Percentiles rank a stretch among this genome's conserved stretches.
Evolutionary conservation across 2,329 filamentous ascomycete species (phyloP).

Genomic region (Dichotomopilus funicola): DNA sequence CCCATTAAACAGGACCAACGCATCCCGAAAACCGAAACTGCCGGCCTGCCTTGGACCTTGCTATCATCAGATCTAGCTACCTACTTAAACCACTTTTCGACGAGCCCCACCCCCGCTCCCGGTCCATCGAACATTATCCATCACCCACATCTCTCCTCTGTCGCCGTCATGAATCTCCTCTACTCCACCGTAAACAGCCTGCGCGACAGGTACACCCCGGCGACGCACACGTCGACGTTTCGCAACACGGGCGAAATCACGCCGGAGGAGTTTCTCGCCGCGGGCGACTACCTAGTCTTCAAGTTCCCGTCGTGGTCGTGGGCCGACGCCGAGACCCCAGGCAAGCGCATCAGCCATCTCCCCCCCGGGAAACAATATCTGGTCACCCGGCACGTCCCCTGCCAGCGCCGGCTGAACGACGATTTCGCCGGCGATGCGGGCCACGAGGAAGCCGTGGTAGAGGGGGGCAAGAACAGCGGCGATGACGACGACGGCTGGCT

Average conservation of each 20-base stretch:
- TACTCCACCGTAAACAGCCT: constrained; percentile 89
- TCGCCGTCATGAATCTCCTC: constrained; percentile 68
- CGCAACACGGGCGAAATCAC: constrained; percentile 92
- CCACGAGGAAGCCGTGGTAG: constrained; percentile 77
- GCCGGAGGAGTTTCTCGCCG: constrained; percentile 90
- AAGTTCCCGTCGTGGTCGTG: constrained; percentile 99
- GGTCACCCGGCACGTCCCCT: constrained; percentile 89
- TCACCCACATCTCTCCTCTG: constrained; percentile 17
- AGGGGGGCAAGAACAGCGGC: constrained; percentile 27
- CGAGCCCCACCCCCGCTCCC: background rate
- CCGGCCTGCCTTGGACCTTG: too few relatives aligned
- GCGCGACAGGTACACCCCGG: constrained; percentile 84
- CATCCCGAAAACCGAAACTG: too few relatives aligned
- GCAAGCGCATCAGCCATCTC: constrained; percentile 72
- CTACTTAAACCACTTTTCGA: too few relatives aligned
- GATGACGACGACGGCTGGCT: constrained; percentile 82
- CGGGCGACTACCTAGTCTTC: constrained; percentile 96
- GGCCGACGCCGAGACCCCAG: constrained; percentile 78
- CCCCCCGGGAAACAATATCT: constrained; percentile 91
- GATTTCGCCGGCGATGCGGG: constrained; percentile 87
- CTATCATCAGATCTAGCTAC: too few relatives aligned
- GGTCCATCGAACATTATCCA: background rate
- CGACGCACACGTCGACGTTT: constrained; percentile 87
- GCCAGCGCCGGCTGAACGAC: constrained; percentile 82
- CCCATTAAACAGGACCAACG: too few relatives aligned